Base-by-base conservation (phyloP, 805 yeast species). In the Priceomyces melissophilus region DNA sequence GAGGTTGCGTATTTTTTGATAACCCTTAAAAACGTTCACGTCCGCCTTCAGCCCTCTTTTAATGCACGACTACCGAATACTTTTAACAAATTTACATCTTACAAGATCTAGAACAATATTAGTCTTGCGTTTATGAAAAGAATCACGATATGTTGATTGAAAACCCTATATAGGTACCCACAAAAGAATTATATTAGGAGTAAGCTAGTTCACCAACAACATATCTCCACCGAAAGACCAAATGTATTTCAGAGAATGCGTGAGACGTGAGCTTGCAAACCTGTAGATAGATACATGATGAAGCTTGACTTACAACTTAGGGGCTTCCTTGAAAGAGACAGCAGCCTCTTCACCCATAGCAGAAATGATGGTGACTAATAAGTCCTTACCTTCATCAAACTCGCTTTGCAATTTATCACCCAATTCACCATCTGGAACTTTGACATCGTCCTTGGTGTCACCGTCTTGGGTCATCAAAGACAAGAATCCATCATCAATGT, bases 331-430 rank as follows among this genome's bases (percentile, higher is more conserved):
- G 91, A 76, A 87, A 63, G 97, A 84, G 68, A 93, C 85, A 62
- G 96, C 95, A 69, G 98, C 97, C 81, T 93, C 99, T 82, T 93
- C 99, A 73, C 88, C 95, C 99, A 93, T 93, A 61, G 99, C 95
- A 55, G 96, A 75, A 75, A 93, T 86, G 78, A 93, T 86, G 66
- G 99, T 89, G 64, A 93, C 96, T 65, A 87, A 76, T 69, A 93
- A 82, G 70, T 93, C 99, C 83, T 91, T 93, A 75, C 97, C 98
- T 52, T 88, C 97, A 63, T 93, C 97, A 73, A 88, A 93, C 60
- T 89, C 96, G 53, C 85, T 62, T 78, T 87, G 93, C 70, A 93
- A 67, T 74, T 82, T 79, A 63, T 87, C 93, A 77, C 99, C 99
- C 61, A 93, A 76, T 69, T 93, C 98, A 67, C 96, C 96, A 53